phyloP scores from a whole-genome alignment of 1,284 basidiomycete genomes.

The Ceratorhiza oryzae-sativae region DNA sequence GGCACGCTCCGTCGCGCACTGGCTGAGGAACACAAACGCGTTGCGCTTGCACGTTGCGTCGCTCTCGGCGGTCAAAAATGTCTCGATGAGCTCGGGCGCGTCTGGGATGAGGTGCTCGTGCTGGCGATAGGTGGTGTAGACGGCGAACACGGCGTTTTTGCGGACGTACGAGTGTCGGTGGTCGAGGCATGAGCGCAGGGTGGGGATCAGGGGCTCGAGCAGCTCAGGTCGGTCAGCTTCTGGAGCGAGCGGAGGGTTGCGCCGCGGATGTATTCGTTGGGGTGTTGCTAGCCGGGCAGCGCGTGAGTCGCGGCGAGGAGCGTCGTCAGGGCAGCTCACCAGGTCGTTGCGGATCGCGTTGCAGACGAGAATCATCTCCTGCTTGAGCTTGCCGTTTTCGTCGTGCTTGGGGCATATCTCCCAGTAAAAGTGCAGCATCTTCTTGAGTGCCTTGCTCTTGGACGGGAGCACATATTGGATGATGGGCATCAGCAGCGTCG shows the following conservation, averaged over 20 bases:
- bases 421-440: constrained; percentile 99
- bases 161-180: constrained; percentile 98
- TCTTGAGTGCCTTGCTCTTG: constrained; percentile 97
- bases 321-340: constrained; percentile 57
- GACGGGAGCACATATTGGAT: constrained; percentile 98
- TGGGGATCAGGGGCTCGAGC: constrained; percentile 94
- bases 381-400: constrained; percentile 96
- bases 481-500: constrained; percentile 52
- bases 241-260: constrained; percentile 96
- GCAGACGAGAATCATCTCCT: constrained; percentile 99
- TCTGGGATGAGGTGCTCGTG: constrained; percentile 97
- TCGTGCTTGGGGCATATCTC: constrained; percentile 99
- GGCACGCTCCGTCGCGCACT: constrained; percentile 88
- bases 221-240: constrained; percentile 95
- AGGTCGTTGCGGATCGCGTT: constrained; percentile 98
- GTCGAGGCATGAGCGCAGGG: constrained; percentile 92
- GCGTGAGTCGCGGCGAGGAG: neutral
- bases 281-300: constrained; percentile 78
- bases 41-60: constrained; percentile 98
- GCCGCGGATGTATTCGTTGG: constrained; percentile 99
- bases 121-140: constrained; percentile 93
- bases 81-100: constrained; percentile 95
- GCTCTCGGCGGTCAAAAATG: constrained; percentile 96
- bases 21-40: constrained; percentile 93
- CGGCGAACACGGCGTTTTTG: constrained; percentile 98